Evolutionary conservation across 2,329 filamentous ascomycete genomes (phyloP), one percentile per base, ranked within the genome.

Genomic region (Leptographium lundbergii): DNA sequence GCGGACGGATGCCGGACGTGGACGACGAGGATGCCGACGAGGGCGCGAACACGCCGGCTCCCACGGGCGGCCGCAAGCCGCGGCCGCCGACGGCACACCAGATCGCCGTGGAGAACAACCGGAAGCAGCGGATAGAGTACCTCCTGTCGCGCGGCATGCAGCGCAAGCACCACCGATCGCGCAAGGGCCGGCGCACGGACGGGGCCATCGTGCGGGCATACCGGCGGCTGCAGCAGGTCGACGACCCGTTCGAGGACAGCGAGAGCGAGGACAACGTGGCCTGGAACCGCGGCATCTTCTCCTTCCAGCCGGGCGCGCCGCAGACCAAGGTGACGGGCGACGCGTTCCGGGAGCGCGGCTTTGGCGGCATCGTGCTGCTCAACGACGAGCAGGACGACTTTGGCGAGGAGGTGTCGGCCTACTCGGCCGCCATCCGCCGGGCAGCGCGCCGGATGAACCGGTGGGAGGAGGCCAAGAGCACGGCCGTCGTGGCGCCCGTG

Each of bases 61-160:
- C 60, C 6, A 56, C 59, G 25, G 45, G 55, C 27, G 55, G 77
- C 24, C 75, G 81, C 60, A 85, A 90, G 67, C 84, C 86, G 10
- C 81, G 89, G 1, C 88, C 88, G 3, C 81, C 89, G 0, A 94
- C 89, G 0, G 87, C 88, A 42, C 89, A 94, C 70, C 89, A 94
- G 71, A 75, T 91, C 47, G 88, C 88, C 0, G 87, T 94, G 1
- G 88, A 91, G 69, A 81, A 85, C 59, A 91, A 91, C 70, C 79
- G 89, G 22, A 87, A 83, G 61, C 83, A 89, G 66, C 84, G 88
- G 6, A 88, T 92, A n/a, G 86, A 91, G 66, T 86, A 91, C 66
- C 88, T 90, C 57, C 80, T 94, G 19, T 86, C 89, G 64, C 82
- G 85, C n/a, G 85, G 86, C 34, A 74, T 92, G 39, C 82, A 86